Percentiles rank a stretch among this genome's conserved stretches.
phyloP scores from a whole-genome alignment of 2,329 filamentous ascomycete genomes.

The Calycina marina region DNA sequence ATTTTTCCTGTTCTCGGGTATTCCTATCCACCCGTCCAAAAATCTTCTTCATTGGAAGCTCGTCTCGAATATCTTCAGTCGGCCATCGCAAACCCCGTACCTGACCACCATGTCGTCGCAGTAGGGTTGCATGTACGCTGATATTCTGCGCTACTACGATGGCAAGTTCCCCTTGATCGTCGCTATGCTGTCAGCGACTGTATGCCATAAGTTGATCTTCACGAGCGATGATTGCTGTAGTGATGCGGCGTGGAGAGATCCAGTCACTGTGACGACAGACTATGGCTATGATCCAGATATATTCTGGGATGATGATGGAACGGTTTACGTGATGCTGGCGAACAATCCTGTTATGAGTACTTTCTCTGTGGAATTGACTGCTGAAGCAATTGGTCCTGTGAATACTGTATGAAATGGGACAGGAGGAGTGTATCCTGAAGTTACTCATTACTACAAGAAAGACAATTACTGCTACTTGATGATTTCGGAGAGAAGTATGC shows the following conservation, averaged over 20 bases:
- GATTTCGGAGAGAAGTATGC: conserved; percentile 38
- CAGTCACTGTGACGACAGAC: conserved; percentile 31
- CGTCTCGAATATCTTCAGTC: conserved; percentile 25
- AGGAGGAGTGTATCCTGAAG: conserved; percentile 31
- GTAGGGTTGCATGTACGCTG: conserved; percentile 31
- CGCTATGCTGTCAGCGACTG: conserved; percentile 22
- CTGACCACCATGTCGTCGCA: conserved; percentile 20
- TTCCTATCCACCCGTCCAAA: conserved; percentile 35
- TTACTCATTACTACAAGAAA: conserved; percentile 37
- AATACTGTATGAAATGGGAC: conserved; percentile 36
- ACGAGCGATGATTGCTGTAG: conserved; percentile 27
- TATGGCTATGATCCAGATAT: conserved; percentile 34
- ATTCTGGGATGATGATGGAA: conserved; percentile 42
- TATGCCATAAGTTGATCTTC: conserved; percentile 30
- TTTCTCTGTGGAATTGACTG: too few species aligned
- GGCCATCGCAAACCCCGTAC: conserved; percentile 26
- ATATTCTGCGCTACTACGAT: conserved; percentile 29
- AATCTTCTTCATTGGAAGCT: conserved; percentile 36
- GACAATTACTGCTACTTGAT: conserved; percentile 38
- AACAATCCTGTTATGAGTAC: too few species aligned
- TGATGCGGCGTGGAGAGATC: conserved; percentile 28
- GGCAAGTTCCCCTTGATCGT: conserved; percentile 32
- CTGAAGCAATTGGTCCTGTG: too few species aligned
- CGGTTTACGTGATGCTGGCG: conserved; percentile 36
- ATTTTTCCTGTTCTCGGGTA: conserved; percentile 36